Evolutionary conservation across 75 land plant genomes (phyloP).

Genomic region (Gnetum montanum): DNA sequence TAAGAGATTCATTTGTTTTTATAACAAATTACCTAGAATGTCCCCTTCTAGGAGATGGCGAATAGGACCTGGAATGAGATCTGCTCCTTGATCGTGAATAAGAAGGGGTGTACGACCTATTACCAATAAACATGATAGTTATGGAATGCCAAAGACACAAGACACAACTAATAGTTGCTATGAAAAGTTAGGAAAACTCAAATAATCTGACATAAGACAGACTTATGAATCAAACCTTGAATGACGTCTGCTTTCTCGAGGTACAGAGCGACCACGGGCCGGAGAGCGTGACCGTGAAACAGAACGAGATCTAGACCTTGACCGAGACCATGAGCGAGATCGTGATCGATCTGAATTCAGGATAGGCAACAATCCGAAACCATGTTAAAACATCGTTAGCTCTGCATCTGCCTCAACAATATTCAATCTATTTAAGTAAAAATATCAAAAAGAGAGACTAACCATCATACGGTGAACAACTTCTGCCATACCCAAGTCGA

Average conservation of each 20-base stretch:
- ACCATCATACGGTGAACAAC: neutral
- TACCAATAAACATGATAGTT: too few species aligned
- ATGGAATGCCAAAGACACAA: too few species aligned
- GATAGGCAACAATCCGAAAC: neutral
- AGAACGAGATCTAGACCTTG: neutral
- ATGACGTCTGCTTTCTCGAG: neutral
- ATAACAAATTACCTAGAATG: too few species aligned
- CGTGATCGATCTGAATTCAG: neutral
- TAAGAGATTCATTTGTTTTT: too few species aligned
- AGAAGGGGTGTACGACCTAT: too few species aligned
- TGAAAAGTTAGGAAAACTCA: too few species aligned
- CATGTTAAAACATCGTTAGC: neutral
- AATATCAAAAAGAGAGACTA: neutral
- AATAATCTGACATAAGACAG: too few species aligned
- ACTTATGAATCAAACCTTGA: neutral
- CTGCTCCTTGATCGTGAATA: too few species aligned
- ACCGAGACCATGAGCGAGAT: neutral
- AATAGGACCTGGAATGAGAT: too few species aligned
- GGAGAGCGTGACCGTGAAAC: neutral
- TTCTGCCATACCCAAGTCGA: neutral
- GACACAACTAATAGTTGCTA: too few species aligned
- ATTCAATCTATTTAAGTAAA: neutral
- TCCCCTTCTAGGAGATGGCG: too few species aligned
- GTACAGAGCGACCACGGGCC: too few species aligned
- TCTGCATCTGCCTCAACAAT: neutral